A percentile compares a stretch with the other conserved stretches of the same genome.
phyloP scores from a whole-genome alignment of 2,329 filamentous ascomycete species.

The Alternaria infectoria region DNA sequence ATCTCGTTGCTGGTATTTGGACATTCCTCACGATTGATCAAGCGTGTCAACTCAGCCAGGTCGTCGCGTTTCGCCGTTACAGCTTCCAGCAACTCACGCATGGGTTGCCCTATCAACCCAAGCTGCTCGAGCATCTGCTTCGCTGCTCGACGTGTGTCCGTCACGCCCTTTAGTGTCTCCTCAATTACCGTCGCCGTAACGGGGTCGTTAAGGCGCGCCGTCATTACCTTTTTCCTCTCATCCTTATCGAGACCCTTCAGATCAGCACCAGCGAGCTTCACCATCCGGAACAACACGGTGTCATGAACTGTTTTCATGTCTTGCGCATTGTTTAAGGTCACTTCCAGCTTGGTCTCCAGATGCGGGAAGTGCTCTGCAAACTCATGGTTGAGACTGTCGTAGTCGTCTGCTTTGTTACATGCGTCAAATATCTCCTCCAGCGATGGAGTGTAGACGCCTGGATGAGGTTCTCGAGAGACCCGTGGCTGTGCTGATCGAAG shows the following conservation, averaged over 20 bases:
- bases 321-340: slow-evolving; percentile 2
- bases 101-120: slow-evolving; percentile 3
- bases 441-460: background rate
- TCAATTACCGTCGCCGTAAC: slow-evolving; percentile 21
- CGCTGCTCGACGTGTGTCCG: slow-evolving; percentile 3
- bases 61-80: slow-evolving; percentile 10
- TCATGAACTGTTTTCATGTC: slow-evolving; percentile 6
- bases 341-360: slow-evolving; percentile 2
- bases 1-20: background rate
- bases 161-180: slow-evolving; percentile 12
- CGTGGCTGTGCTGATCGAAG: slow-evolving; percentile 24
- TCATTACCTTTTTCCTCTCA: slow-evolving; percentile 5
- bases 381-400: background rate
- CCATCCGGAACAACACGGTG: slow-evolving; percentile 4
- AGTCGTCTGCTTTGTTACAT: background rate
- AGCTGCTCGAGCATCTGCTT: slow-evolving; percentile 9
- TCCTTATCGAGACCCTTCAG: background rate
- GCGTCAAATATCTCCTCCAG: background rate
- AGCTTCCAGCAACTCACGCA: slow-evolving; percentile 13
- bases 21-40: background rate
- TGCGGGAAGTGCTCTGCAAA: background rate
- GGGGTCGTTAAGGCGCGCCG: slow-evolving; percentile 12
- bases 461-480: background rate
- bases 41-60: background rate
- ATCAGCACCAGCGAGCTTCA: slow-evolving; percentile 21